phyloP scores from a whole-genome alignment of 495 filamentous ascomycete genomes.

The Penicillium soppii region DNA sequence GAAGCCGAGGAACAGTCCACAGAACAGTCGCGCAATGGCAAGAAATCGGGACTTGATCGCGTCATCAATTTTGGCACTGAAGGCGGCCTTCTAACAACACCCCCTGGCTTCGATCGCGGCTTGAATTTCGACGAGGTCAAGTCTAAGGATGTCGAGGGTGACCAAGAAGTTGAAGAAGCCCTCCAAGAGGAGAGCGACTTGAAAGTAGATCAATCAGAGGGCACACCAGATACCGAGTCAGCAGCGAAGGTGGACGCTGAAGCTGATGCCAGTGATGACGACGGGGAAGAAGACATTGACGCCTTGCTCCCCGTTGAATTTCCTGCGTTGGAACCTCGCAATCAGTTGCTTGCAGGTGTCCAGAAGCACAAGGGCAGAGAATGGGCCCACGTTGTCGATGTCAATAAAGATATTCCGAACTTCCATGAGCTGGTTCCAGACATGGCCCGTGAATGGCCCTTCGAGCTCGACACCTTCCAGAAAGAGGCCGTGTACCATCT shows the following conservation, averaged over 20 bases:
- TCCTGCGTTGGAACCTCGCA: constrained; percentile 84
- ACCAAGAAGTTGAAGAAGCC: constrained; percentile 70
- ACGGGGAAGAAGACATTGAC: constrained; percentile 81
- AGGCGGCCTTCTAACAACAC: constrained; percentile 74
- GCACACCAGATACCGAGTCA: constrained; percentile 31
- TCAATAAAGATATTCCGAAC: constrained; percentile 86
- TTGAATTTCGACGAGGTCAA: constrained; percentile 68
- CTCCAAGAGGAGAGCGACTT: constrained; percentile 59
- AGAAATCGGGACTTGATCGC: constrained; percentile 59
- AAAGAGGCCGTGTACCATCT: constrained; percentile 98
- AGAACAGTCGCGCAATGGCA: constrained; percentile 39
- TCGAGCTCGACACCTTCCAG: constrained; percentile 96
- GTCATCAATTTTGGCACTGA: constrained; percentile 79
- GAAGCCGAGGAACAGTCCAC: constrained; percentile 60
- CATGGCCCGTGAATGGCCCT: constrained; percentile 94
- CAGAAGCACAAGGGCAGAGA: constrained; percentile 74
- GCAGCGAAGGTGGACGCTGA: constrained; percentile 48
- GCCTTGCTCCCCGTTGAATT: constrained; percentile 89
- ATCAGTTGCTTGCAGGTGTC: constrained; percentile 66
- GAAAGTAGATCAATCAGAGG: constrained; percentile 34
- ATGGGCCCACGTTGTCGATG: constrained; percentile 98
- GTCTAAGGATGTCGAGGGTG: constrained; percentile 53
- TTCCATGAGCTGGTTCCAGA: constrained; percentile 91
- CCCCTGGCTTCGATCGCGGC: constrained; percentile 81
- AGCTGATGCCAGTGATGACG: constrained; percentile 48